Percentiles rank a stretch among this genome's conserved stretches.
Conservation (phyloP, 2,329 filamentous ascomycete species). For the Calcarisporium arbuscula region DNA sequence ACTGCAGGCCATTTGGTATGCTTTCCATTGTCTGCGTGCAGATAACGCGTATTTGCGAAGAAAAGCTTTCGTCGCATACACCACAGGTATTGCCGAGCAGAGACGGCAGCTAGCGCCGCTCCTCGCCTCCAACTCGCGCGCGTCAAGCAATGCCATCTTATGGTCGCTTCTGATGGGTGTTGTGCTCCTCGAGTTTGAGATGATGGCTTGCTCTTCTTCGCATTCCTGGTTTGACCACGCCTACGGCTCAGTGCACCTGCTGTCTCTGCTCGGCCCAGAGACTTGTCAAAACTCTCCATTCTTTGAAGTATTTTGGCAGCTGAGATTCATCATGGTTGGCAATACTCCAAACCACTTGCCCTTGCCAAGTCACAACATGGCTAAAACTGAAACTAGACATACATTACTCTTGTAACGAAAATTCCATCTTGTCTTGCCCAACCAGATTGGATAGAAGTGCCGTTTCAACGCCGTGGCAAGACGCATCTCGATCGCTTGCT, state of each 20-base stretch:
- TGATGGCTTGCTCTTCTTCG: conserved; percentile 3
- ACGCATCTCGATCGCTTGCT: conserved; percentile 7
- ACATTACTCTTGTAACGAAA: conserved; percentile 1
- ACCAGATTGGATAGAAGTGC: conserved; percentile 2
- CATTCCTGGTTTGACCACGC: conserved; percentile 6
- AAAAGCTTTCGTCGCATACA: conserved; percentile 2
- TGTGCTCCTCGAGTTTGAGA: conserved; percentile 7
- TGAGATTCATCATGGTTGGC: conserved; percentile 3
- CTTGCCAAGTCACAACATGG: too few relatives aligned
- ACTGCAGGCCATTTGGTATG: conserved; percentile 1
- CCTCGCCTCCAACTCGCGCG: neutral
- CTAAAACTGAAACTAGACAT: conserved; percentile 1
- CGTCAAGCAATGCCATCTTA: neutral
- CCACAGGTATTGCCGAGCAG: conserved; percentile 1
- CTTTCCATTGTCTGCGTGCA: neutral
- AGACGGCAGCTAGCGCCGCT: conserved; percentile 2
- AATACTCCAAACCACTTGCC: too few relatives aligned
- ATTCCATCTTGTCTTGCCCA: conserved; percentile 1
- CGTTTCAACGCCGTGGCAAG: conserved; percentile 3
- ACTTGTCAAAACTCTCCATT: conserved; percentile 5
- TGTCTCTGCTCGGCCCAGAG: conserved; percentile 2
- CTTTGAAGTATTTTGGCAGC: conserved; percentile 7
- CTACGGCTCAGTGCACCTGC: conserved; percentile 1
- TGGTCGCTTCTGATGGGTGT: conserved; percentile 3
- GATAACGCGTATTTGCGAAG: neutral